phyloP scores from a whole-genome alignment of 1,139 yeast species.

The Debaryomycetaceae sp. region DNA sequence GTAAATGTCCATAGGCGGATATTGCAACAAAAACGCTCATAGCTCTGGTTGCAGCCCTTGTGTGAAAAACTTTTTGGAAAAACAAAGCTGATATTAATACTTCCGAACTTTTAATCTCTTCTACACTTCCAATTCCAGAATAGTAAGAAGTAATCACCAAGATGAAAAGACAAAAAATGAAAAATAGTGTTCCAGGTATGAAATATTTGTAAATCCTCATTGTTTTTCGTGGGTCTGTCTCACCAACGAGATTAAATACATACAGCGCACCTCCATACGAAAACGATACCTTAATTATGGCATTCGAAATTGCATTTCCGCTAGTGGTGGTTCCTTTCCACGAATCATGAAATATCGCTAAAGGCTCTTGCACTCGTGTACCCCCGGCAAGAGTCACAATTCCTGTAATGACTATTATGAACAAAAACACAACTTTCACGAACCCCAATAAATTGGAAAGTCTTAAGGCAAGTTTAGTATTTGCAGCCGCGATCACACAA shows the following conservation, averaged over 20 bases:
- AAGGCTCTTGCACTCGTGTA: slow-evolving; percentile 31
- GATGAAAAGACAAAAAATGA: slow-evolving; percentile 33
- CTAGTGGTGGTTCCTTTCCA: slow-evolving; percentile 40
- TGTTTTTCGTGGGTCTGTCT: slow-evolving; percentile 26
- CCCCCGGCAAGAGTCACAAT: slow-evolving; percentile 39
- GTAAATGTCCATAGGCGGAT: slow-evolving; percentile 41
- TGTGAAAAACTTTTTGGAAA: slow-evolving; percentile 32
- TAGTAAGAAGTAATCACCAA: slow-evolving; percentile 35
- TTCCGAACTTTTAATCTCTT: slow-evolving; percentile 29
- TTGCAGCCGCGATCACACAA: slow-evolving; percentile 23
- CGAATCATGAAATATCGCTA: slow-evolving; percentile 30
- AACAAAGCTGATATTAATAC: slow-evolving; percentile 30
- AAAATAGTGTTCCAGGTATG: slow-evolving; percentile 32
- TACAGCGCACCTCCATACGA: slow-evolving; percentile 40
- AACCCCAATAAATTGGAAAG: slow-evolving; percentile 36
- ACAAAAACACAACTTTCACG: slow-evolving; percentile 33
- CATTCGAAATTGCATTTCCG: slow-evolving; percentile 40
- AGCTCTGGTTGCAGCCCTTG: slow-evolving; percentile 28
- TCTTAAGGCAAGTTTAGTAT: slow-evolving; percentile 30
- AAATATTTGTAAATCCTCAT: slow-evolving; percentile 27
- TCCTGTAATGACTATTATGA: slow-evolving; percentile 35
- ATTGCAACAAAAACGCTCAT: slow-evolving; percentile 37
- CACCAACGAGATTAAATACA: slow-evolving; percentile 39
- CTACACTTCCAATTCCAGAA: slow-evolving; percentile 29
- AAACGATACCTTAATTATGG: slow-evolving; percentile 42